Evolutionary conservation across 176 grass and related monocot species (phyloP), one percentile per base, ranked within the genome.

Genomic region (Ensete ventricosum): DNA sequence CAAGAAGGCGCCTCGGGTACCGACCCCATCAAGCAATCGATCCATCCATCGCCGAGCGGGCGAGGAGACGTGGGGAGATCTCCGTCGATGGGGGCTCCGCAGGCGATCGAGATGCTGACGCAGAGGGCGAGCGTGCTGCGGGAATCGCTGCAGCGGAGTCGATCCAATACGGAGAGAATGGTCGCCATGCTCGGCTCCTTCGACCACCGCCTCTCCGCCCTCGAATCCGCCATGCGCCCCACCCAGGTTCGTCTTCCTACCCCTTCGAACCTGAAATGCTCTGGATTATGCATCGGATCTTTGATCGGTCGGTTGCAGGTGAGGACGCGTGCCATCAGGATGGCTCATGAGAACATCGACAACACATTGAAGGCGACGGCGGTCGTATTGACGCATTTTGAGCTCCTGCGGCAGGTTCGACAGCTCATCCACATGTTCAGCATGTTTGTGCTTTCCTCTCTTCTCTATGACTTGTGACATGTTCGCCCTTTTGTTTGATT

Each of bases 181-280:
- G 90, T 98, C 20, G n/a, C 85, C 64, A 93, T 89, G 80, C 86
- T 98, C 77, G 94, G 94, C 16, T 91, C 94, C 82, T 93, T 98
- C 83, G 94, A 93, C 80, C 90, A 98, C 80, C 94, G 86, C 75
- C 90, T 93, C 80, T 98, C 94, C 62, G 88, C 84, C 66, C 88
- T 98, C 72, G 94, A 98, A 82, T 85, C 90, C 25, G 86, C 84
- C 67, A 93, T 93, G 90, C 94, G 94, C 55, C 95, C 95, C 80
- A 91, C 84, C 24, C 94, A 93, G 90, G 94, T 90, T 0, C 0
- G 0, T 17, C 2, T 23, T 17, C 25, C 51, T 11, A 12, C 8
- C 17, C 23, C 14, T 81, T 66, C 11, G 34, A 43, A 43, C 4
- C 0, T 43, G 34, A 43, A 43, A 43, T 43, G 34, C 34, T 43